Evolutionary conservation across 2,329 filamentous ascomycete species (phyloP), one percentile per base, ranked within the genome.

Genomic region (Pseudogymnoascus sp.): DNA sequence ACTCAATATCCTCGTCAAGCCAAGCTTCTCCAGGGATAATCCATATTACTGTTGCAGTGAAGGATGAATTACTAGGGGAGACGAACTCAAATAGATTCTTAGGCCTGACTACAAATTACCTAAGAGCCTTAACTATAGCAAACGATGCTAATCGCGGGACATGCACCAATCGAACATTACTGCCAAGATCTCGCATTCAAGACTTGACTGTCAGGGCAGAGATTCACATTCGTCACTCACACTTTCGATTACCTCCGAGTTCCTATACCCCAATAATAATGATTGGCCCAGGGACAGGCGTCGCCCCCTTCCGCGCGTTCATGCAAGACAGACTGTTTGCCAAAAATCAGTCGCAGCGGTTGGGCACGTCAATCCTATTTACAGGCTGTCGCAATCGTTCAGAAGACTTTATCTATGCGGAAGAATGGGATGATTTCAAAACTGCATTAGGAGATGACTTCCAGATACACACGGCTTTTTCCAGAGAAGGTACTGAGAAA

Each of bases 241-340:
- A 64, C 23, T 64, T 64, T 61, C 26, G 49, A 6, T 41, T 64
- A 21, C 63, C 63, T 11, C 31, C 33, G 11, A 52, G 29, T 23
- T 33, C 11, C 8, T 12, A 37, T 29, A 26, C 19, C 6, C 67
- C 68, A 2, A 37, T 70, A 19, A 66, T 70, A 12, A 63, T 70
- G 59, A 66, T 72, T 23, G 70, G 68, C 35, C 68, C 69, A 21
- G 70, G 70, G 8, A 72, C 70, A 16, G 71, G 71, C 35, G 66
- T 72, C 37, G 70, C 71, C 11, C 71, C 70, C 12, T 70, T 72
- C 37, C 66, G 70, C 37, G 69, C 61, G 6, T 71, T 71, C 61
- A 35, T 70, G 7, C 63, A 68, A 26, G 69, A 71, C 62, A 63
- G 49, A 49, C 59, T n/a, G 29, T 61, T 29, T 41, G 62, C 43